A percentile compares a stretch with the other conserved stretches of the same genome.
Conservation (phyloP, 148 eudicot genomes). For the Dysphania ambrosioides region DNA sequence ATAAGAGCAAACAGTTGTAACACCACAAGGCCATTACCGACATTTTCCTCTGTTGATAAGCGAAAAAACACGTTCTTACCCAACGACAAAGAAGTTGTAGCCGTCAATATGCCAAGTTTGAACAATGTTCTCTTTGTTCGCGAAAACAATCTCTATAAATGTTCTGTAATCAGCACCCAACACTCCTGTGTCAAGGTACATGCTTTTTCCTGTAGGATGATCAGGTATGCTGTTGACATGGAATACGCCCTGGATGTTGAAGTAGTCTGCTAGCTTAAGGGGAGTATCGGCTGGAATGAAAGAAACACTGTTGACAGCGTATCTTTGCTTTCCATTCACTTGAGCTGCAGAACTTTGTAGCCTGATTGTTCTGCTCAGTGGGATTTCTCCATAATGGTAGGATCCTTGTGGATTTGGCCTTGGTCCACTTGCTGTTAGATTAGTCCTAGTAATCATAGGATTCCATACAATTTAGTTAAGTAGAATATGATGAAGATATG, state of each 20-base stretch:
- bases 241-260: constrained; percentile 60
- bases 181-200: constrained; percentile 58
- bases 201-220: constrained; percentile 33
- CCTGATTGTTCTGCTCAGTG: constrained; percentile 51
- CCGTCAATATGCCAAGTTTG: constrained; percentile 91
- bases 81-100: constrained; percentile 70
- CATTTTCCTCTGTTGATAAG: too few species aligned
- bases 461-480: neutral
- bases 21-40: too few species aligned
- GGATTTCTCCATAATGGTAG: constrained; percentile 70
- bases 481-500: too few species aligned
- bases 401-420: constrained; percentile 97
- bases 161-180: constrained; percentile 54
- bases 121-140: constrained; percentile 51
- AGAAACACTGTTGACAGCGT: constrained; percentile 67
- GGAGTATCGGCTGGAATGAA: constrained; percentile 73
- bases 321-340: constrained; percentile 63
- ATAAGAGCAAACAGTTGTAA: too few species aligned
- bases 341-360: constrained; percentile 43
- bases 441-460: constrained; percentile 44
- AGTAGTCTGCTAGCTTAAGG: constrained; percentile 79
- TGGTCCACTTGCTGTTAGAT: constrained; percentile 83
- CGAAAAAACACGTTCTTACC: constrained; percentile 42
- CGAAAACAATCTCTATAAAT: constrained; percentile 71
- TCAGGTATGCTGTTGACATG: constrained; percentile 61